Base-by-base conservation (phyloP, 2,329 filamentous ascomycete genomes). In the Aspergillus sp. region DNA sequence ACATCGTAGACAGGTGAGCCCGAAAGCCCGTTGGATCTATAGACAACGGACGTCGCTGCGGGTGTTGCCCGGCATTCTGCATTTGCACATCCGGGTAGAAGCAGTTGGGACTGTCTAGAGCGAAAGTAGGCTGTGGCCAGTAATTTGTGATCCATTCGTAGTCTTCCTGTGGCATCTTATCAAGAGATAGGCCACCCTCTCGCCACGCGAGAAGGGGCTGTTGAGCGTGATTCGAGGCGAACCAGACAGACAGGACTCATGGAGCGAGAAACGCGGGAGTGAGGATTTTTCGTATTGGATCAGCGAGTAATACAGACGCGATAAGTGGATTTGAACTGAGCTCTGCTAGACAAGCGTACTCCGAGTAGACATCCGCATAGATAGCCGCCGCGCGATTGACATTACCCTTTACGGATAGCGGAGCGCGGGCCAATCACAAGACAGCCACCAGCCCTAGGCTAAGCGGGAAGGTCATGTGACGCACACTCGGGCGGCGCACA, bases 381-480 rank as follows among this genome's bases (percentile, higher is more conserved):
- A 30, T 30, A 30, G 25, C 25, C 25, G 25, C 25, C 10, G 25
- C 23, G 23, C 25, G 25, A 12, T 30, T 30, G 25, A 12, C 25
- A 42, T 45, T 50, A 20, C 39, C 39, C 10, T 44, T 48, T 41
- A n/a, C 12, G 33, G 30, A 27, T 15, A 20, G 13, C 23, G 22
- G 20, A 7, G 19, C 42, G 15, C 27, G 44, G 52, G 42, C 58
- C 55, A 56, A 53, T 58, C 42, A 54, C 7, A 25, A 39, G 5
- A 7, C 17, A 37, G 37, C 41, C 9, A 15, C 9, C 43, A 53
- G 43, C 46, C 48, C 46, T 51, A 50, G 43, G 44, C 53, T 58
- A 56, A 59, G 54, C 55, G 52, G 47, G n/a, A 15, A 42, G 9
- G 44, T 63, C 61, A 64, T 54, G 60, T 64, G 61, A 61, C 57